A percentile compares a stretch with the other conserved stretches of the same genome.
These are phyloP conservation scores for Abelmoschus esculentus DNA, from an alignment of 345 rosid genomes.

Conservation along the genomic window DNA sequence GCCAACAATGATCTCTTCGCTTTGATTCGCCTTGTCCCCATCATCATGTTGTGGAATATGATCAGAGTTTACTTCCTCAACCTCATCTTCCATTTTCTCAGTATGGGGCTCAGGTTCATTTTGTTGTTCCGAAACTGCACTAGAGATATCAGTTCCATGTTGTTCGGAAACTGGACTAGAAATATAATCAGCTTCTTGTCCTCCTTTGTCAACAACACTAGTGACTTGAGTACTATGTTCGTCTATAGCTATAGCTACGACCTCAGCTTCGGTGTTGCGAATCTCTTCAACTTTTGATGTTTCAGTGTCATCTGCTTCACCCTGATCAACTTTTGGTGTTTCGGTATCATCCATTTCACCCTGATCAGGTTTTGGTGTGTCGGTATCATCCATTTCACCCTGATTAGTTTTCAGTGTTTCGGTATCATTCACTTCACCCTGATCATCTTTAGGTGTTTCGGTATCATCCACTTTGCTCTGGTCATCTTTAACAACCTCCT, in stretches of 20 bases:
- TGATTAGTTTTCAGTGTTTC: background rate
- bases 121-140: constrained; percentile 12
- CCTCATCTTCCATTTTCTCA: constrained; percentile 15
- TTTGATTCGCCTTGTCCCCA: background rate
- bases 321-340: background rate
- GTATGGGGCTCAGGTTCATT: background rate
- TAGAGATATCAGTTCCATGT: background rate
- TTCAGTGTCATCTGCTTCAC: background rate
- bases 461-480: background rate
- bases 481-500: constrained; percentile 22
- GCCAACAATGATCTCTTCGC: constrained; percentile 2
- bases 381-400: background rate
- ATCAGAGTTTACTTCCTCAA: constrained; percentile 3
- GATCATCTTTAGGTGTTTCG: background rate
- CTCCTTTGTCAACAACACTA: constrained; percentile 19
- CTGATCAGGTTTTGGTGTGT: background rate
- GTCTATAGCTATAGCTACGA: background rate
- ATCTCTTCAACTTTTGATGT: background rate
- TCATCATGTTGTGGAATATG: background rate
- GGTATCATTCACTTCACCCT: constrained; percentile 3
- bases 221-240: constrained; percentile 5
- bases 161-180: constrained; percentile 15
- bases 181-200: constrained; percentile 6
- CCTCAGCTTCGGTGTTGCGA: constrained; percentile 8
- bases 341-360: background rate